Evolutionary conservation across 352 stramenopile genomes (phyloP).

Genomic region (Phytopythium sindhum): DNA sequence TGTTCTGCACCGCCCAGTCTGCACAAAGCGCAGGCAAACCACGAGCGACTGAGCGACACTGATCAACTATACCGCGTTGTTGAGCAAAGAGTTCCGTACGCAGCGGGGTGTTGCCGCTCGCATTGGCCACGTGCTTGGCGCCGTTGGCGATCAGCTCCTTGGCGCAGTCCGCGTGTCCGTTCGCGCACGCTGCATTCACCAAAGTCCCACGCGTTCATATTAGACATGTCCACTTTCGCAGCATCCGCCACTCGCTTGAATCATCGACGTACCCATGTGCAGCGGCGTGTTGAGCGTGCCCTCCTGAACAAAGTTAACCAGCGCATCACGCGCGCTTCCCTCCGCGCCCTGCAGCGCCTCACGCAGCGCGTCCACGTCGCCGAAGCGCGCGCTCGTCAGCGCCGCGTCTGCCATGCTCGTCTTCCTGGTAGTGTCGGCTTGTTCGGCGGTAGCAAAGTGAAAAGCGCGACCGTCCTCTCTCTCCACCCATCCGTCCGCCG

Average conservation of each 20-base stretch:
- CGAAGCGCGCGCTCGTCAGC: constrained; percentile 68
- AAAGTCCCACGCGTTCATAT: neutral
- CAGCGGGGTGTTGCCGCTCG: constrained; percentile 72
- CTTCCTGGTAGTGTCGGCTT: neutral
- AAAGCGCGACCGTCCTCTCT: neutral
- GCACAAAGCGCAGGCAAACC: neutral
- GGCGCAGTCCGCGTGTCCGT: constrained; percentile 65
- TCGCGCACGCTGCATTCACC: constrained; percentile 56
- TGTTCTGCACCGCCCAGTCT: constrained; percentile 89
- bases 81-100: constrained; percentile 33
- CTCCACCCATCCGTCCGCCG: neutral
- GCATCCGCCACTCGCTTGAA: neutral
- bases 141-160: constrained; percentile 52
- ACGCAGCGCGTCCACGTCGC: constrained; percentile 62
- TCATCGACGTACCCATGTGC: constrained; percentile 65
- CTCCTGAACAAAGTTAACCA: constrained; percentile 76
- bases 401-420: constrained; percentile 42
- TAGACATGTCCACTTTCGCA: neutral
- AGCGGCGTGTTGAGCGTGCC: constrained; percentile 77
- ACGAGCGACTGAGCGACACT: neutral
- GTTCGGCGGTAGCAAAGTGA: too few species aligned
- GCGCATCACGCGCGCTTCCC: constrained; percentile 15
- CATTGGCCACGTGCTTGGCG: constrained; percentile 60
- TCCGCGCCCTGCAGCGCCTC: constrained; percentile 28
- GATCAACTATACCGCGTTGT: neutral